These are phyloP conservation scores for Thelonectria olida DNA, from an alignment of 2,329 filamentous ascomycete species.

Conservation along the genomic window DNA sequence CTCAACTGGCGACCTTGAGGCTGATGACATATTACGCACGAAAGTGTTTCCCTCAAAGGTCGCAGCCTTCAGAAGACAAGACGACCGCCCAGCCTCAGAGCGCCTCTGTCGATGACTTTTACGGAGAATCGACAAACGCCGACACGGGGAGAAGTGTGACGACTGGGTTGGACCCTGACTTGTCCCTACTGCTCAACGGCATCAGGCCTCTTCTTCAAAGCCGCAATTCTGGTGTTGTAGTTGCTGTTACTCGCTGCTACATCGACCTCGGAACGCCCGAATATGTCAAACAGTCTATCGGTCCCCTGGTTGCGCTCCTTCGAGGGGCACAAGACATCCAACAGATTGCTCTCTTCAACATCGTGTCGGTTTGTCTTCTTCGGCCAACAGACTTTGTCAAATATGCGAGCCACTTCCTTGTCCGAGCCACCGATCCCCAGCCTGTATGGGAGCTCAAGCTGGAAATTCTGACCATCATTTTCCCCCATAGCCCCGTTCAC, in stretches of 20 bases:
- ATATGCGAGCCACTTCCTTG: conserved; percentile 89
- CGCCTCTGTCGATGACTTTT: conserved; percentile 75
- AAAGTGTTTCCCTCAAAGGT: conserved; percentile 83
- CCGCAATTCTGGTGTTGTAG: conserved; percentile 90
- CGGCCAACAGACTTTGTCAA: conserved; percentile 84
- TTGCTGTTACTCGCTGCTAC: conserved; percentile 87
- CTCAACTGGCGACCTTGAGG: conserved; percentile 83
- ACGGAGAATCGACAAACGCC: conserved; percentile 69
- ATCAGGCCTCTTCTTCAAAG: conserved; percentile 90
- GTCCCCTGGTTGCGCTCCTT: conserved; percentile 86
- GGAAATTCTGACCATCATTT: conserved; percentile 89
- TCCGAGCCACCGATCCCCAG: conserved; percentile 80
- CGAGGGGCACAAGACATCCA: conserved; percentile 88
- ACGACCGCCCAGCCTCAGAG: conserved; percentile 42
- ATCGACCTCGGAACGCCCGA: conserved; percentile 82
- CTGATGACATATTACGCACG: conserved; percentile 87
- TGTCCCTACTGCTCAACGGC: conserved; percentile 80
- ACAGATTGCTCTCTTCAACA: conserved; percentile 90
- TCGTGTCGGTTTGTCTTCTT: conserved; percentile 87
- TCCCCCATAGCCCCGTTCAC: conserved; percentile 79
- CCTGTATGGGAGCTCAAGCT: conserved; percentile 92
- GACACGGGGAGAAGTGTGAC: conserved; percentile 53
- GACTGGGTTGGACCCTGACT: conserved; percentile 78
- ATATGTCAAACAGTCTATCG: conserved; percentile 79
- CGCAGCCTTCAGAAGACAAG: conserved; percentile 61